Evolutionary conservation across 2,329 filamentous ascomycete genomes (phyloP).

Genomic region (Juglanconis oblonga): DNA sequence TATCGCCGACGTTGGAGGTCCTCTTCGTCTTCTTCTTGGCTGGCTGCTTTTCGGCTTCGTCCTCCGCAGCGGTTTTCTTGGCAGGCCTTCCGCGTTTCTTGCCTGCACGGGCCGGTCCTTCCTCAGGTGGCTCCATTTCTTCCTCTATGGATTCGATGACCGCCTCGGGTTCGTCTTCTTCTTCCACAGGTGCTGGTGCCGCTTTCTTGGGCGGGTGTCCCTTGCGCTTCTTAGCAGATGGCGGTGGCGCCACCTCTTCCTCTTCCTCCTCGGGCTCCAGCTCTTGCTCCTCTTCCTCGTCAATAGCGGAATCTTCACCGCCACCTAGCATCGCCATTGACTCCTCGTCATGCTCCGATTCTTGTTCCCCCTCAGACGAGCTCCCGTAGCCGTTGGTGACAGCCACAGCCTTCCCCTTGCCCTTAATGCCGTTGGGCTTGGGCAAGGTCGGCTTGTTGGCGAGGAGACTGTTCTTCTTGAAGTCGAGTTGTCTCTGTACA

Average conservation of each 20-base stretch:
- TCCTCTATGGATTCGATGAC: conserved; percentile 21
- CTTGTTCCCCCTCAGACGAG: conserved; percentile 27
- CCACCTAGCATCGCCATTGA: conserved; percentile 24
- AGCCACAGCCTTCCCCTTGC: conserved; percentile 21
- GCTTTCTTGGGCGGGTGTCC: conserved; percentile 14
- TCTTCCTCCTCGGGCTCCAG: conserved; percentile 28
- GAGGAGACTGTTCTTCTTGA: conserved; percentile 29
- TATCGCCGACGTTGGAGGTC: conserved; percentile 23
- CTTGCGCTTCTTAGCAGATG: conserved; percentile 8
- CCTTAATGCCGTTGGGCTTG: conserved; percentile 29
- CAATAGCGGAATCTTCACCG: conserved; percentile 36
- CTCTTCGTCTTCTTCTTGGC: conserved; percentile 23
- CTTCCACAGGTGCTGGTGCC: conserved; percentile 8
- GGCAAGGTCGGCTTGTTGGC: conserved; percentile 23
- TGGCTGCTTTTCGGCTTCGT: conserved; percentile 22
- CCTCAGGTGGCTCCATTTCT: conserved; percentile 20
- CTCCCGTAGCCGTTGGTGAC: conserved; percentile 6
- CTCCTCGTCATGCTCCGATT: conserved; percentile 26
- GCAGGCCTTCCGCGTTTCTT: conserved; percentile 23
- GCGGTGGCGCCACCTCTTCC: conserved; percentile 16
- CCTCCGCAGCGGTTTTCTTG: conserved; percentile 21
- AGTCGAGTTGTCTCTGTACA: conserved; percentile 56
- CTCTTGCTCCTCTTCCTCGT: conserved; percentile 23
- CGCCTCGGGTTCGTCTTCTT: conserved; percentile 24
- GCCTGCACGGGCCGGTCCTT: conserved; percentile 13